Evolutionary conservation across 257 asterid genomes (phyloP), one percentile per base, ranked within the genome.

Genomic region (Jasminum sambac): DNA sequence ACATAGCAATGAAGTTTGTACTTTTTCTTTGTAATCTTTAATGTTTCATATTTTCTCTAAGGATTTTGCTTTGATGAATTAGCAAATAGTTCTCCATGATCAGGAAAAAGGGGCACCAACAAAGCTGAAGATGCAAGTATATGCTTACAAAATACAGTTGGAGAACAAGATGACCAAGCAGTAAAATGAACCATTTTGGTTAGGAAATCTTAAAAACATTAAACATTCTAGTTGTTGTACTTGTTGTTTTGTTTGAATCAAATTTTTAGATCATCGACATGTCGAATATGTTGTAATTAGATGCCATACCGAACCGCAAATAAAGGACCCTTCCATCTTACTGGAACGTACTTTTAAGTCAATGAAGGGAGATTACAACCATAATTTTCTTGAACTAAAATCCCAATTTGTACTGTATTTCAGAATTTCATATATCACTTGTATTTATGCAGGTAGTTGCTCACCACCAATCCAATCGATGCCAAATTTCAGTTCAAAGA

Each of bases 331-430:
- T 91, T 91, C 72, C 95, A 95, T n/a, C 83, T 89, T 0, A 87
- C 83, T 3, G 97, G 95, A 57, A 91, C 97, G 8, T 91, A 89
- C 62, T 91, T 89, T 80, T 96, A 91, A 64, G 79, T 73, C 14
- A 89, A 87, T 8, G 96, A 91, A 96, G 96, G 86, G 76, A 67
- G 13, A 1, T 68, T 50, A 16, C 8, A 11, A 17, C 25, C 43
- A 23, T 23, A 6, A 12, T 39, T 70, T 5, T 63, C 36, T 4
- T 70, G 26, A 25, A 13, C 30, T 42, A 42, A 25, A 25, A 42
- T 67, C 23, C 69, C 17, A 42, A 42, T 66, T n/a, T 55, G 19
- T 34, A 2, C 11, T 16, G 34, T 13, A 11, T 67, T 43, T 37
- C 37, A 5, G 61, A 16, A 8, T 21, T 2, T 39, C 26, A 8